Evolutionary conservation across 257 asterid genomes (phyloP), one percentile per base, ranked within the genome.

Genomic region (Agastache rugosa): DNA sequence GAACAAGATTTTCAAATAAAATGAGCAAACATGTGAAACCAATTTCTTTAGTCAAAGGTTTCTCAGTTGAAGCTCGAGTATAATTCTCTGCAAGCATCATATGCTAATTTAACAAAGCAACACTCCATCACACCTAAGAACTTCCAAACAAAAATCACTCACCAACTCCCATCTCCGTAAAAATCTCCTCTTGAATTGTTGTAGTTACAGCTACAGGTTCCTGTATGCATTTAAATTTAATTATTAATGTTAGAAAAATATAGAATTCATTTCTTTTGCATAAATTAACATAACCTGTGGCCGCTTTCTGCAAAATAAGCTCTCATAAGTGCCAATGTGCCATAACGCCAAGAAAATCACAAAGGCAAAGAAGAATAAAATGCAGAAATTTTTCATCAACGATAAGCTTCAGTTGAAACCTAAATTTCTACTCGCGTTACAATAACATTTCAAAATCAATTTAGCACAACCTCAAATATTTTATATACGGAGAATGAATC

Each of bases 191-290:
- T 82, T 93, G 98, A 58, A 91, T 90, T 47, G 81, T 79, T 51
- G 97, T 93, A 59, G 96, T 91, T 61, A 87, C 87, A 56, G 97
- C 96, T 11, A 93, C 94, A 80, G 97, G 91, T 79, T 93, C 97
- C 96, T 93, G 87, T 65, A 75, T 11, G 67, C 39, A 63, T 71
- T 25, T 39, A 37, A 69, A 51, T 15, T 47, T 64, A 75, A 62
- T 50, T 56, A 8, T 37, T 23, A 31, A 27, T 16, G 29, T 22
- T 37, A 41, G 10, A 45, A 11, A 54, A 41, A 66, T 27, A 63
- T 64, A 59, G 14, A 39, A 47, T 31, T 17, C 50, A 76, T 31
- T 10, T 8, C 14, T 11, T 11, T n/a, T 15, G 53, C 31, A 48
- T 17, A 55, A 27, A 41, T 39, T 41, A 72, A 59, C 65, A 31